Conservation (phyloP, 1,284 basidiomycete genomes). For the Apiotrichum sp. region DNA sequence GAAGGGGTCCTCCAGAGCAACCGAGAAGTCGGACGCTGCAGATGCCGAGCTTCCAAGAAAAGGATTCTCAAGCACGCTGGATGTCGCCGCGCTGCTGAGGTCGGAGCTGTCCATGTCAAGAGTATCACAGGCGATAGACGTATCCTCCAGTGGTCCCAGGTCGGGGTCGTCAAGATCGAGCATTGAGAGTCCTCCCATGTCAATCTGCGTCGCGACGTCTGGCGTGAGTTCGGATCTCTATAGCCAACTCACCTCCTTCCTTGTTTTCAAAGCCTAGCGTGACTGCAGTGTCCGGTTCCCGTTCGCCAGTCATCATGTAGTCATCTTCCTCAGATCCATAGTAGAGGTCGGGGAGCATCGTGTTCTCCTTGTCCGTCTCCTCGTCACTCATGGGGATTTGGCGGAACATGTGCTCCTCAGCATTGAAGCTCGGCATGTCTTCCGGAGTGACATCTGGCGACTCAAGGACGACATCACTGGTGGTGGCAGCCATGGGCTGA, state of each 20-base stretch:
- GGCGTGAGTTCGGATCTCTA: background rate
- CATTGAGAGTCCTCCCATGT: constrained; percentile 35
- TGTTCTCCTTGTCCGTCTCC: constrained; percentile 41
- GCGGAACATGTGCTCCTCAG: background rate
- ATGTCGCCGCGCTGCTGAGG: too few species aligned
- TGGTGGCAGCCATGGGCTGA: background rate
- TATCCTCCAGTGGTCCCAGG: constrained; percentile 10
- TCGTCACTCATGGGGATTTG: constrained; percentile 6
- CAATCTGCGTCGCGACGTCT: constrained; percentile 18
- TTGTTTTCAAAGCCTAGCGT: constrained; percentile 10
- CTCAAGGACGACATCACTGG: background rate
- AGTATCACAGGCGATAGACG: background rate
- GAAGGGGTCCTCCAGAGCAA: background rate
- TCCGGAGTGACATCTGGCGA: background rate
- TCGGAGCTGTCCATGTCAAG: constrained; percentile 1
- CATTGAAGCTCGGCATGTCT: background rate
- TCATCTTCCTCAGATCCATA: constrained; percentile 8
- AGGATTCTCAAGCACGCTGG: background rate
- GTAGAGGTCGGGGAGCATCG: constrained; percentile 11
- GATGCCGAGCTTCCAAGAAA: background rate
- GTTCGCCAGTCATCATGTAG: background rate
- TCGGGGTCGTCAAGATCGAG: constrained; percentile 39
- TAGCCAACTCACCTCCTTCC: constrained; percentile 8
- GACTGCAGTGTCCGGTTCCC: constrained; percentile 1
- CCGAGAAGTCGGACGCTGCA: background rate